Percentiles rank a stretch among this genome's conserved stretches.
Conservation (phyloP, 83 land plant species). For the Picea abies region DNA sequence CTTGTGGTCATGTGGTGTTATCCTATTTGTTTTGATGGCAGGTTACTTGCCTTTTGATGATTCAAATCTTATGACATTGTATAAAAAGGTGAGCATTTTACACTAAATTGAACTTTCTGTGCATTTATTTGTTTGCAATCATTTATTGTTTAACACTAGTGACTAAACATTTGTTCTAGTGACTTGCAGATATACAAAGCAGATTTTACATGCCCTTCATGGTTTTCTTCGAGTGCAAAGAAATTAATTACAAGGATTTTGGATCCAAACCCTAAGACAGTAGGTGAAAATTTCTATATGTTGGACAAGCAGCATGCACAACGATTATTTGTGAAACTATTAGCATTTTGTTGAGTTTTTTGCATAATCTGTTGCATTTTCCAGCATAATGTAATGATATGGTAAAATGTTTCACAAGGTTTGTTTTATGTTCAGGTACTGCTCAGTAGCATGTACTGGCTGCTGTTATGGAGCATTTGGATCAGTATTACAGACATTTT, state of each 20-base stretch:
- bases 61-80: slow-evolving; percentile 11
- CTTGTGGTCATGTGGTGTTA: slow-evolving; percentile 22
- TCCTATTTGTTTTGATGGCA: slow-evolving; percentile 20
- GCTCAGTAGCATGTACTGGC: too few relatives aligned
- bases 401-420: too few relatives aligned
- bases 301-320: too few relatives aligned
- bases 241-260: slow-evolving; percentile 52
- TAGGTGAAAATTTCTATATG: slow-evolving; percentile 15
- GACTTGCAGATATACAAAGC: slow-evolving; percentile 59
- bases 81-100: slow-evolving; percentile 30
- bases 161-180: too few relatives aligned
- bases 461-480: neutral
- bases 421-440: too few relatives aligned
- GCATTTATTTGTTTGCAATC: too few relatives aligned
- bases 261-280: slow-evolving; percentile 53
- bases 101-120: too few relatives aligned
- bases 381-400: too few relatives aligned
- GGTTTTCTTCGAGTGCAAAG: slow-evolving; percentile 61
- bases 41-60: slow-evolving; percentile 21
- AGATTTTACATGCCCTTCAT: slow-evolving; percentile 63
- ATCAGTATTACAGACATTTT: neutral
- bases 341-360: too few relatives aligned
- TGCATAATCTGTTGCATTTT: too few relatives aligned
- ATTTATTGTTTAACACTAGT: too few relatives aligned
- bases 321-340: too few relatives aligned